Evolutionary conservation across 2,329 filamentous ascomycete genomes (phyloP).

Genomic region (Phyllosticta citrichinensis): DNA sequence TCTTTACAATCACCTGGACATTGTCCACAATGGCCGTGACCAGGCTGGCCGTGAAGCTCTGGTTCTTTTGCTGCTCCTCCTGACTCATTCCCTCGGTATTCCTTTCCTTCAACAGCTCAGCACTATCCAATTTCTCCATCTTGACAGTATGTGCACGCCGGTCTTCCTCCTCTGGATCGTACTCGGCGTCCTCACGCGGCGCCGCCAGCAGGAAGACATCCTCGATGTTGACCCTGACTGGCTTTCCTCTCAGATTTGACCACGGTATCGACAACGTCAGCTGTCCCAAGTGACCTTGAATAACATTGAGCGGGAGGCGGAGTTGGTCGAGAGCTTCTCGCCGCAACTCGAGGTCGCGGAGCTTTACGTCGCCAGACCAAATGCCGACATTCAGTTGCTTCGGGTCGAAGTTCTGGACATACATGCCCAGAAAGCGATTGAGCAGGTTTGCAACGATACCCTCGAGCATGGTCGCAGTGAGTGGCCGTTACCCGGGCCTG

Average conservation of each 20-base stretch:
- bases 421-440: conserved; percentile 99
- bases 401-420: conserved; percentile 98
- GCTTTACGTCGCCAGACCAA: conserved; percentile 96
- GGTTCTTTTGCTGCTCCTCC: conserved; percentile 94
- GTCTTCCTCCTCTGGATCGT: conserved; percentile 87
- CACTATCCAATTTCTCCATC: conserved; percentile 96
- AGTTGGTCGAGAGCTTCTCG: conserved; percentile 95
- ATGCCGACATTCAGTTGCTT: conserved; percentile 97
- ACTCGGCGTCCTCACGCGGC: conserved; percentile 89
- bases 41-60: conserved; percentile 93
- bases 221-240: conserved; percentile 89
- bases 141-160: conserved; percentile 81
- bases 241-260: conserved; percentile 91
- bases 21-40: conserved; percentile 98
- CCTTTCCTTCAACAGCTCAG: conserved; percentile 84
- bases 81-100: conserved; percentile 87
- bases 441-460: conserved; percentile 92
- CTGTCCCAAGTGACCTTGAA: conserved; percentile 86
- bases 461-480: conserved; percentile 71
- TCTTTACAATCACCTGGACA: conserved; percentile 93
- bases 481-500: conserved; percentile 65
- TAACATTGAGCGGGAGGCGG: conserved; percentile 89
- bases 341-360: conserved; percentile 83
- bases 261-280: conserved; percentile 91
- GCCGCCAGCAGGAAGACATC: conserved; percentile 94